These are phyloP conservation scores for Suillus spraguei DNA, from an alignment of 768 basidiomycete genomes.

Conservation along the genomic window DNA sequence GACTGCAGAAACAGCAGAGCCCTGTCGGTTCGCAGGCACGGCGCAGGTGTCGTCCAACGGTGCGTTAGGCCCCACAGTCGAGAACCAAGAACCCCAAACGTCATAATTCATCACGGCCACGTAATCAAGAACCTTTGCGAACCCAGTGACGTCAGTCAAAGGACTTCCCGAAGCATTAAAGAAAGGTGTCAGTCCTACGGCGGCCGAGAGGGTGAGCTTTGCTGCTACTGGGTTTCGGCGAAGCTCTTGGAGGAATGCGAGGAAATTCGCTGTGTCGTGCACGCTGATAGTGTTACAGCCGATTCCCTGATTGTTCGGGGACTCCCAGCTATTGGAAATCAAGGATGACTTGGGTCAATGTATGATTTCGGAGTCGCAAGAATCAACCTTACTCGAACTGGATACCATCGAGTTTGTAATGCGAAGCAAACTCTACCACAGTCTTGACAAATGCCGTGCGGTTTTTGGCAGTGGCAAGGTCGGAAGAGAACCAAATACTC, in stretches of 20 bases:
- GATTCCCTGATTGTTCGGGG: slow-evolving; percentile 66
- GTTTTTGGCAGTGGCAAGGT: slow-evolving; percentile 56
- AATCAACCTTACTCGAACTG: slow-evolving; percentile 32
- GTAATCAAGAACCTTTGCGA: slow-evolving; percentile 70
- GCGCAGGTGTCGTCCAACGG: slow-evolving; percentile 81
- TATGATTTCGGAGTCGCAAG: background rate
- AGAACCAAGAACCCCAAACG: slow-evolving; percentile 52
- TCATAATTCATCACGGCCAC: slow-evolving; percentile 71
- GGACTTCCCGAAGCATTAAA: slow-evolving; percentile 59
- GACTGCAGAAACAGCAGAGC: slow-evolving; percentile 78
- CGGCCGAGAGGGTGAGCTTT: slow-evolving; percentile 67
- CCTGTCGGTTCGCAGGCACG: slow-evolving; percentile 53
- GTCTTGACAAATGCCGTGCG: slow-evolving; percentile 69
- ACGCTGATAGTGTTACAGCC: slow-evolving; percentile 63
- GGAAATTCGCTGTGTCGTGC: slow-evolving; percentile 75
- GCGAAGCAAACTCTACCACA: slow-evolving; percentile 45
- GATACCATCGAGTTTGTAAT: slow-evolving; percentile 61
- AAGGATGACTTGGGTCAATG: slow-evolving; percentile 7
- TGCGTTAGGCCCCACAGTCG: slow-evolving; percentile 74
- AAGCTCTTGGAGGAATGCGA: slow-evolving; percentile 72
- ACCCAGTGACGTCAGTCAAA: slow-evolving; percentile 67
- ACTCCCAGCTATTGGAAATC: slow-evolving; percentile 73
- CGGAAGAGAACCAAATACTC: slow-evolving; percentile 60
- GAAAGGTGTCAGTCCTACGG: slow-evolving; percentile 70
- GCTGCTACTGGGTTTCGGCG: slow-evolving; percentile 51